These are phyloP conservation scores for Puccinia triticina DNA, from an alignment of 1,284 basidiomycete genomes.

Conservation along the genomic window DNA sequence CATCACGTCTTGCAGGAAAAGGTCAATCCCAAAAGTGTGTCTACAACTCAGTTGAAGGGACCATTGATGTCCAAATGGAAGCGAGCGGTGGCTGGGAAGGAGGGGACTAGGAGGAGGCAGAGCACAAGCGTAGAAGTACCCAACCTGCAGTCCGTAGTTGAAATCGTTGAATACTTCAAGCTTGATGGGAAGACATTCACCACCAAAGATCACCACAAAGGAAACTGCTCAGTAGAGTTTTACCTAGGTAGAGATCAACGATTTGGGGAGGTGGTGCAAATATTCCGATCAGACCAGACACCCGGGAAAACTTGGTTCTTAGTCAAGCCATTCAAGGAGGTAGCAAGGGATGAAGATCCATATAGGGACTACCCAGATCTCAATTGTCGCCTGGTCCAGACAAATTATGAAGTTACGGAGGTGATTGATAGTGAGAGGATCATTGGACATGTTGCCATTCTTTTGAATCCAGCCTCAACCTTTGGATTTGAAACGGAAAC, in stretches of 20 bases:
- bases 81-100: not conserved
- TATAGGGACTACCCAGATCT: not conserved
- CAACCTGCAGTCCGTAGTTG: too few relatives aligned
- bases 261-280: slow-evolving; percentile 4
- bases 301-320: slow-evolving; percentile 5
- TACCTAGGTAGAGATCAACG: not conserved
- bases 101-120: not conserved
- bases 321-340: not conserved
- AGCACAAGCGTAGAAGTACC: too few relatives aligned
- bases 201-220: not conserved
- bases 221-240: too few relatives aligned
- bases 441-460: too few relatives aligned
- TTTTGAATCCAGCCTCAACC: too few relatives aligned
- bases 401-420: too few relatives aligned
- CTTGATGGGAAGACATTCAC: too few relatives aligned
- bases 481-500: too few relatives aligned
- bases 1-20: not conserved
- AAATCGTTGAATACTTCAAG: too few relatives aligned
- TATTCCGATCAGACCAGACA: not conserved
- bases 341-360: not conserved
- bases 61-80: not conserved
- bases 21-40: not conserved
- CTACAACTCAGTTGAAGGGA: not conserved
- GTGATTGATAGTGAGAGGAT: too few relatives aligned
- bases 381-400: too few relatives aligned